Base-by-base conservation (phyloP, 768 basidiomycete species). In the Inosperma sp. region DNA sequence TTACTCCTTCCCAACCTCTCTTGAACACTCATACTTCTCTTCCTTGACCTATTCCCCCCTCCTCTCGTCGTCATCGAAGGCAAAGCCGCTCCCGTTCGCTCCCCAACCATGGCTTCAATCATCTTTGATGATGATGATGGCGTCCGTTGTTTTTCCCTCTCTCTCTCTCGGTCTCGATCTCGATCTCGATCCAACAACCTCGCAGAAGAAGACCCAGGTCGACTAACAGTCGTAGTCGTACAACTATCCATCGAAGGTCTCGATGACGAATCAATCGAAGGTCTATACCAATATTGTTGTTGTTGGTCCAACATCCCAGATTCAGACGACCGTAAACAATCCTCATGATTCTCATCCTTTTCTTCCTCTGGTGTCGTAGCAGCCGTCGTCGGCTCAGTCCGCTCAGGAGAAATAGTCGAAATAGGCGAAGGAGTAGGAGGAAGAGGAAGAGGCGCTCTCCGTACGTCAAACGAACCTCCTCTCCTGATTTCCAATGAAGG, bases 11-110 rank as follows among this genome's bases (percentile, higher is more conserved):
- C n/a, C n/a, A n/a, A n/a, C n/a, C n/a, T n/a, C 41, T 81, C 83
- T 50, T 83, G 82, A 4, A 84, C 77, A 48, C 84, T 84, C 72
- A 85, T 75, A 56, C 86, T 88, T 42, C 85, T 70, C 59, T 82
- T 87, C 21, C 86, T 71, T 29, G 65, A 55, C n/a, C 78, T 69
- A 23, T n/a, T n/a, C n/a, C n/a, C n/a, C n/a, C n/a, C n/a, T n/a
- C n/a, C n/a, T n/a, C n/a, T n/a, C n/a, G 46, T 21, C 10, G 23
- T 9, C 31, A 8, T n/a, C 5, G 54, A 30, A 8, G 50, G n/a
- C n/a, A n/a, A n/a, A n/a, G n/a, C n/a, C n/a, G n/a, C n/a, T n/a
- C n/a, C 22, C 3, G 22, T 17, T n/a, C 44, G 48, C 9, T 50
- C 44, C 3, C 53, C 56, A 27, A 48, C 36, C 13, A 53, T 40